Conservation (phyloP, 805 yeast genomes). For the Candida parachauliodes region DNA sequence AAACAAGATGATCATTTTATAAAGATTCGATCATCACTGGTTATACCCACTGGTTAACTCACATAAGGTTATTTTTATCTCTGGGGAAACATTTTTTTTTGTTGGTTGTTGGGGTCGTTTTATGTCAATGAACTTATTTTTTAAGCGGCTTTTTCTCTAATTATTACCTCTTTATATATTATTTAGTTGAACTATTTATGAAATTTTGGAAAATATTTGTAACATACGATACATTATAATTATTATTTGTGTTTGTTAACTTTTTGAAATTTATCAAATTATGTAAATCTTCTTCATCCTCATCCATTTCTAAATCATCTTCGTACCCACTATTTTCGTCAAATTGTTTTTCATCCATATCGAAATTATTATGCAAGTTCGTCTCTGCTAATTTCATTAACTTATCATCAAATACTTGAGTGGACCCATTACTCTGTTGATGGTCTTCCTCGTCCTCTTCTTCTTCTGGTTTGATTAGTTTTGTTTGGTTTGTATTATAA, state of each 20-base stretch:
- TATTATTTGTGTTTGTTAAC: constrained; percentile 18
- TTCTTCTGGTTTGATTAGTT: constrained; percentile 65
- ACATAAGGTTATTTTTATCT: too few relatives aligned
- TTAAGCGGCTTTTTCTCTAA: too few relatives aligned
- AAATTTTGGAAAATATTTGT: constrained; percentile 36
- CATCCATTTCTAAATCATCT: constrained; percentile 26
- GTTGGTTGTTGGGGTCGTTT: too few relatives aligned
- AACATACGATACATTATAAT: constrained; percentile 29
- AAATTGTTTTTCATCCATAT: constrained; percentile 29
- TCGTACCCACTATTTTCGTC: constrained; percentile 18
- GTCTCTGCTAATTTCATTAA: constrained; percentile 32
- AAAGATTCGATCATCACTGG: too few relatives aligned
- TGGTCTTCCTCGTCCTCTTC: constrained; percentile 33
- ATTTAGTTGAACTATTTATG: constrained; percentile 27
- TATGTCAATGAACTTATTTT: too few relatives aligned
- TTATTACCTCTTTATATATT: too few relatives aligned
- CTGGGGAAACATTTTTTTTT: too few relatives aligned
- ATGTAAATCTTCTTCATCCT: constrained; percentile 15
- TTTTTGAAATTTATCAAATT: constrained; percentile 26
- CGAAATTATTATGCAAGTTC: constrained; percentile 34
- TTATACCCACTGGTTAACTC: too few relatives aligned
- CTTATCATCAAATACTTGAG: constrained; percentile 11
- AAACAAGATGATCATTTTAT: too few relatives aligned
- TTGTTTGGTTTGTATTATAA: constrained; percentile 77
- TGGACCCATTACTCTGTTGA: too few relatives aligned